phyloP scores from a whole-genome alignment of 345 rosid genomes.

The Hirschfeldia incana region DNA sequence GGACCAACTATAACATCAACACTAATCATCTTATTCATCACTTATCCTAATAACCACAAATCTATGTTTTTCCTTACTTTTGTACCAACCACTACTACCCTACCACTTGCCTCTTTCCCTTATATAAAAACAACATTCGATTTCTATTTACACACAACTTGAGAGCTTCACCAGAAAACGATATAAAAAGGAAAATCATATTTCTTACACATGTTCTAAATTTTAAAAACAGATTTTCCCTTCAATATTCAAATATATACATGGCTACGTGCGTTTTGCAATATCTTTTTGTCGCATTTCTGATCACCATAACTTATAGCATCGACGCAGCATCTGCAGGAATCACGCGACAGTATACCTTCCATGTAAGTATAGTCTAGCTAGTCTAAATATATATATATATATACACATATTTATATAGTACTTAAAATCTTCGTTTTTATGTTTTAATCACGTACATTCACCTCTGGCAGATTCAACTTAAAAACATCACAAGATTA shows the following conservation, averaged over 20 bases:
- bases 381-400: background rate
- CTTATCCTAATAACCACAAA: background rate
- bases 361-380: conserved; percentile 31
- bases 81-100: conserved; percentile 35
- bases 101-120: conserved; percentile 19
- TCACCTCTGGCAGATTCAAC: conserved; percentile 36
- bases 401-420: background rate
- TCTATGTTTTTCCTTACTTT: background rate
- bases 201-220: background rate
- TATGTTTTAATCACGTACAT: background rate
- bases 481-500: conserved; percentile 50
- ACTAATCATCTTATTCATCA: conserved; percentile 14
- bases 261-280: conserved; percentile 33
- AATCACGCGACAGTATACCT: conserved; percentile 46
- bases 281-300: conserved; percentile 26
- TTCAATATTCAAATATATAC: background rate
- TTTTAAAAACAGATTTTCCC: background rate
- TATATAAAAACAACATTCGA: conserved; percentile 25
- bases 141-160: conserved; percentile 17
- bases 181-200: background rate
- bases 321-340: conserved; percentile 38
- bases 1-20: conserved; percentile 30
- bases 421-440: background rate
- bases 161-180: conserved; percentile 8
- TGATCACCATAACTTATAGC: conserved; percentile 25